phyloP scores from a whole-genome alignment of 441 rosid species.

The Aquilaria agallochum region DNA sequence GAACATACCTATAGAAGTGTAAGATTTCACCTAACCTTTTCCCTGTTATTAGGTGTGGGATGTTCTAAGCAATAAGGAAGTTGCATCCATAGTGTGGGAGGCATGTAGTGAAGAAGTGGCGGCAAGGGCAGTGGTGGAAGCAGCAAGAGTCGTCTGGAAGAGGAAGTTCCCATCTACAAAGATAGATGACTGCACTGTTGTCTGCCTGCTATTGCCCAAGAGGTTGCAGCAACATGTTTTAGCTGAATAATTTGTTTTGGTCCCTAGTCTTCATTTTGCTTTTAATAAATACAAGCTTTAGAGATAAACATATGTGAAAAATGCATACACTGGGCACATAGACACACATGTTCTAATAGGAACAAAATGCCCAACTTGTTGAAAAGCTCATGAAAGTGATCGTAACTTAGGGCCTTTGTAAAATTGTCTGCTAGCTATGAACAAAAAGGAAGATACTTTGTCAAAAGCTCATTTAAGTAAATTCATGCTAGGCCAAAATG shows the following conservation, averaged over 20 bases:
- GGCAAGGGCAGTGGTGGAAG: conserved; percentile 60
- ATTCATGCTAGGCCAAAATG: no score
- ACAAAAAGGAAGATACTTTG: no score
- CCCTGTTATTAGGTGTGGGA: conserved; percentile 57
- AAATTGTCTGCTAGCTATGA: no score
- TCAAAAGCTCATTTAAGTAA: no score
- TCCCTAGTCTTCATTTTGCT: no score
- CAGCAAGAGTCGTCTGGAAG: conserved; percentile 59
- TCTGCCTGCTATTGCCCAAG: conserved; percentile 54
- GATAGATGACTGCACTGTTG: conserved; percentile 64
- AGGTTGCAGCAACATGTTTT: conserved; percentile 10
- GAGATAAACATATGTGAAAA: no score
- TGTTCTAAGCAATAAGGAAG: conserved; percentile 68
- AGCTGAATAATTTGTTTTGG: neutral
- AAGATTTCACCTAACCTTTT: neutral
- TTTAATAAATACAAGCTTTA: no score
- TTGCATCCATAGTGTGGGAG: conserved; percentile 40
- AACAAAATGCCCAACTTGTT: no score
- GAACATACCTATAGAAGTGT: neutral
- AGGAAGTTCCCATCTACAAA: conserved; percentile 50
- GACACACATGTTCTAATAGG: no score
- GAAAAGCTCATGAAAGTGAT: no score
- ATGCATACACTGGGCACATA: no score
- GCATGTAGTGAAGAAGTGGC: conserved; percentile 41
- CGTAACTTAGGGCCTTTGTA: no score